These are phyloP conservation scores for Ophiostoma sp. DNA, from an alignment of 2,329 filamentous ascomycete genomes.

Conservation along the genomic window DNA sequence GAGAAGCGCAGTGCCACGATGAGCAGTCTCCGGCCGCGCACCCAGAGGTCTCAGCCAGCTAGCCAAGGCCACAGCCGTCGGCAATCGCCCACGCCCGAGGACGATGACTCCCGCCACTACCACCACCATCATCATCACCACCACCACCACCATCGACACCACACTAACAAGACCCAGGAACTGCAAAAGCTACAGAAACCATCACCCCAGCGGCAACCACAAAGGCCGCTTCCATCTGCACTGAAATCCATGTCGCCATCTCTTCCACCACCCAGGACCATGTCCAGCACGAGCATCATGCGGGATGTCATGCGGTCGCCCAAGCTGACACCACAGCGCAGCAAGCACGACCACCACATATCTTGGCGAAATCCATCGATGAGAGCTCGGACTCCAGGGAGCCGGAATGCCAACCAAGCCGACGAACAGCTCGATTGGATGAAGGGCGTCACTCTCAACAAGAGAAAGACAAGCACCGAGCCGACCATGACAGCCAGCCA, in stretches of 20 bases:
- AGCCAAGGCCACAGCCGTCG: slow-evolving; percentile 20
- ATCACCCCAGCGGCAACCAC: not conserved
- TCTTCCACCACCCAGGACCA: slow-evolving; percentile 14
- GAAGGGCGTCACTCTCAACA: slow-evolving; percentile 62
- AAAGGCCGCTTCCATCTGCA: not conserved
- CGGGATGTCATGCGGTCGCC: slow-evolving; percentile 31
- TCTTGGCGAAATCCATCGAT: slow-evolving; percentile 55
- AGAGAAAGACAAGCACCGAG: slow-evolving; percentile 45
- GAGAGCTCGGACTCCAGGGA: slow-evolving; percentile 44
- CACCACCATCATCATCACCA: not conserved
- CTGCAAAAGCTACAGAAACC: not conserved
- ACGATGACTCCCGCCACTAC: slow-evolving; percentile 7
- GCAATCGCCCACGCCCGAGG: slow-evolving; percentile 8
- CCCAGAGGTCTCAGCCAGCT: slow-evolving; percentile 5
- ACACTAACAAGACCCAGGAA: not conserved
- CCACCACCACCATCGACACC: not conserved
- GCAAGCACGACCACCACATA: slow-evolving; percentile 36
- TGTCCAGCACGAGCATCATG: slow-evolving; percentile 21
- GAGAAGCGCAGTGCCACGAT: slow-evolving; percentile 58
- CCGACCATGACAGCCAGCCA: slow-evolving; percentile 16
- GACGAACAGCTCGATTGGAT: slow-evolving; percentile 63
- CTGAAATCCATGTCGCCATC: slow-evolving; percentile 17
- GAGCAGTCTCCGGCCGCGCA: slow-evolving; percentile 51
- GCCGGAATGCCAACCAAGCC: slow-evolving; percentile 42
- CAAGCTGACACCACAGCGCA: slow-evolving; percentile 38